A percentile compares a stretch with the other conserved stretches of the same genome.
Evolutionary conservation across 108 stramenopile species (phyloP).

Genomic region (Cyclotella baltica): DNA sequence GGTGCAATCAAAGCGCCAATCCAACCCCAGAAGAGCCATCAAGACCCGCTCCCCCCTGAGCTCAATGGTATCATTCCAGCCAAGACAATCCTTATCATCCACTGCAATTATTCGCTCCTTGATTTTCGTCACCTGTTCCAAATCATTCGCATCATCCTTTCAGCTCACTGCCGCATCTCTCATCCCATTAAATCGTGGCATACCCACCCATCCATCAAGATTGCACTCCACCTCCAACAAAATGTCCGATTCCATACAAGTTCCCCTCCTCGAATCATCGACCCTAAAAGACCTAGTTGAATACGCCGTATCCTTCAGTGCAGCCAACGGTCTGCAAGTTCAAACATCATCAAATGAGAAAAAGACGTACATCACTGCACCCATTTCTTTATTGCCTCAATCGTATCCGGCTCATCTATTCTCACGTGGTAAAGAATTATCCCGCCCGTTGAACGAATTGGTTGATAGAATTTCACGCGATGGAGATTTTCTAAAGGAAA

Average conservation of each 20-base stretch:
- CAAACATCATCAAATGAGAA: not conserved
- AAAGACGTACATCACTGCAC: slow-evolving; percentile 78
- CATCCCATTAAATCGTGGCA: not conserved
- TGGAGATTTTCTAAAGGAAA: slow-evolving; percentile 71
- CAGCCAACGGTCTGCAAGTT: slow-evolving; percentile 26
- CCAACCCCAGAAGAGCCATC: too few species aligned
- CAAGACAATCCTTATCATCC: not conserved
- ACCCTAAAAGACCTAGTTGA: slow-evolving; percentile 20
- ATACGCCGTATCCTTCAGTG: slow-evolving; percentile 28
- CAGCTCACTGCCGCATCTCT: not conserved
- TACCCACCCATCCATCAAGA: not conserved
- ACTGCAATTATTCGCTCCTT: not conserved
- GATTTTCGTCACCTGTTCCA: not conserved
- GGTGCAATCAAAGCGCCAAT: too few species aligned
- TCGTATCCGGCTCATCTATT: slow-evolving; percentile 78
- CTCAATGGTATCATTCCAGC: too few species aligned
- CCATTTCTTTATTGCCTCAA: slow-evolving; percentile 89
- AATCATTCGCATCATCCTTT: slow-evolving; percentile 18
- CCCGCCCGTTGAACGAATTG: slow-evolving; percentile 81
- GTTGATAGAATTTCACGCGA: slow-evolving; percentile 90
- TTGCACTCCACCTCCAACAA: not conserved
- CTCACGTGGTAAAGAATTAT: slow-evolving; percentile 61
- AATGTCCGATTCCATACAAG: not conserved
- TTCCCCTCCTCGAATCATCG: slow-evolving; percentile 4
- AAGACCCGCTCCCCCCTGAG: not conserved